A percentile compares a stretch with the other conserved stretches of the same genome.
phyloP scores from a whole-genome alignment of 2,329 filamentous ascomycete species.

The Beauveria sp. region DNA sequence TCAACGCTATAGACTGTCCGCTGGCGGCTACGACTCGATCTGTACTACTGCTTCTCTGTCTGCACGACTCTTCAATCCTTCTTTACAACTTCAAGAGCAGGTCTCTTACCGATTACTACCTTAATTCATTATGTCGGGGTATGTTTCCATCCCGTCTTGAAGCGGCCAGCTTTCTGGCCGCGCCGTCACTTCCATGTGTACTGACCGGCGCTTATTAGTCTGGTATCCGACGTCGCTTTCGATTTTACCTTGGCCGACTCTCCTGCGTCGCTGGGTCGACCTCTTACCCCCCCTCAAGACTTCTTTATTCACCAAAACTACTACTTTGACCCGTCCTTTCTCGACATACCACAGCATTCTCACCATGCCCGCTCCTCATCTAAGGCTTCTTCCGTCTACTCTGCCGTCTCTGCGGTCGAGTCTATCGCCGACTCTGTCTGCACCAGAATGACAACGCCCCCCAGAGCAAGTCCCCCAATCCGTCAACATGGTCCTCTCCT shows the following conservation, averaged over 20 bases:
- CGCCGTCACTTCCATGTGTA: neutral
- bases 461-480: constrained; percentile 58
- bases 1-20: constrained; percentile 6
- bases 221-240: constrained; percentile 55
- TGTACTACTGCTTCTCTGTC: neutral
- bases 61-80: neutral
- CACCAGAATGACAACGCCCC: constrained; percentile 62
- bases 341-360: constrained; percentile 46
- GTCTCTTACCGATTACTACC: constrained; percentile 12
- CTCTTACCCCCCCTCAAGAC: constrained; percentile 21
- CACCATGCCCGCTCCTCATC: constrained; percentile 57
- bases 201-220: constrained; percentile 37
- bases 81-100: constrained; percentile 14
- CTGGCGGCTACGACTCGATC: constrained; percentile 6
- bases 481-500: constrained; percentile 72
- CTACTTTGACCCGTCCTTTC: constrained; percentile 46
- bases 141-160: constrained; percentile 16
- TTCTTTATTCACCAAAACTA: constrained; percentile 25
- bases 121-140: constrained; percentile 27
- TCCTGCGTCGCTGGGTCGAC: constrained; percentile 24
- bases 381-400: constrained; percentile 59
- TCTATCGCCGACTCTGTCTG: constrained; percentile 57
- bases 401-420: constrained; percentile 45
- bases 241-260: constrained; percentile 47
- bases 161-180: neutral